Percentiles rank a stretch among this genome's conserved stretches.
phyloP scores from a whole-genome alignment of 1,139 yeast species.

The Taphrina flavorubra region DNA sequence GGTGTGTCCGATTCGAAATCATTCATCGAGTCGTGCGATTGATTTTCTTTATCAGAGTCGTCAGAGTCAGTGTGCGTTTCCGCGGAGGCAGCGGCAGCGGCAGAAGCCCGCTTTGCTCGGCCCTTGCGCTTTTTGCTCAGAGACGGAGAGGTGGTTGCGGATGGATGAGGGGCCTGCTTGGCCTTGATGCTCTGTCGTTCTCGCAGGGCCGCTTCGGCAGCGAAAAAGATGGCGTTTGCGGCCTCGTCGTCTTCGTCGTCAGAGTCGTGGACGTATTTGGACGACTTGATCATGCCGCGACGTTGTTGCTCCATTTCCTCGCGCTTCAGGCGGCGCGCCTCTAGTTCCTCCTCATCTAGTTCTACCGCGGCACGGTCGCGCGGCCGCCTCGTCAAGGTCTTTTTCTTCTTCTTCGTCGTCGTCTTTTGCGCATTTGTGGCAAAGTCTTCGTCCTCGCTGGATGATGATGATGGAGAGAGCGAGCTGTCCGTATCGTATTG shows the following conservation, averaged over 20 bases:
- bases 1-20: neutral
- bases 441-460: constrained; percentile 33
- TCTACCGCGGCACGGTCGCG: neutral
- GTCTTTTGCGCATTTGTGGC: neutral
- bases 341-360: constrained; percentile 36
- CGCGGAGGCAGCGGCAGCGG: too few species aligned
- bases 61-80: too few species aligned
- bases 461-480: neutral
- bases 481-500: constrained; percentile 14
- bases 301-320: constrained; percentile 35
- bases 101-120: neutral
- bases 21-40: neutral
- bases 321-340: constrained; percentile 24
- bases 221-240: constrained; percentile 31
- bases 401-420: constrained; percentile 16
- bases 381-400: constrained; percentile 1
- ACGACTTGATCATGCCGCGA: constrained; percentile 33
- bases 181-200: constrained; percentile 19
- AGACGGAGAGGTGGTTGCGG: neutral
- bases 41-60: constrained; percentile 5
- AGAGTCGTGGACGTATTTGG: constrained; percentile 44
- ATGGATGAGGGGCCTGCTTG: neutral
- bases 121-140: neutral
- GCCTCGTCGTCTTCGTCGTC: constrained; percentile 43
- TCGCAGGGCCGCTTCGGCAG: constrained; percentile 27